These are phyloP conservation scores for Russula brevipes DNA, from an alignment of 768 basidiomycete genomes.

Conservation along the genomic window DNA sequence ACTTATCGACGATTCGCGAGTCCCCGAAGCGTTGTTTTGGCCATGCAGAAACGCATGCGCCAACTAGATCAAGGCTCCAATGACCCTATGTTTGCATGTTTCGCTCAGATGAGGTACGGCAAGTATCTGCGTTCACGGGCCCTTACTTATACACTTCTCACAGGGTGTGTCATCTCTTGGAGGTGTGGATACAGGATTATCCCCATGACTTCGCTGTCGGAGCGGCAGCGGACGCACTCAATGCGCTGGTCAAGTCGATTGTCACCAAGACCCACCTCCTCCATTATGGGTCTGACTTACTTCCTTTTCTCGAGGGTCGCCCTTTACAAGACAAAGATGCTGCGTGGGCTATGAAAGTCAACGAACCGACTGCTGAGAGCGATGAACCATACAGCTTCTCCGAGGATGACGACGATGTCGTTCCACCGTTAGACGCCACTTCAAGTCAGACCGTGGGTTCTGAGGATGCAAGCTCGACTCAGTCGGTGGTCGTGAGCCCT, in stretches of 20 bases:
- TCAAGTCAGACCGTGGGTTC: slow-evolving; percentile 23
- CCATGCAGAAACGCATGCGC: slow-evolving; percentile 84
- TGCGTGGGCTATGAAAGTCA: slow-evolving; percentile 68
- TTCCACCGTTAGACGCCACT: slow-evolving; percentile 28
- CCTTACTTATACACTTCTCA: slow-evolving; percentile 6
- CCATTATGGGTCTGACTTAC: slow-evolving; percentile 79
- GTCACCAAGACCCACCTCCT: slow-evolving; percentile 74
- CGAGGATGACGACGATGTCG: slow-evolving; percentile 47
- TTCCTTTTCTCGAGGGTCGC: slow-evolving; percentile 71
- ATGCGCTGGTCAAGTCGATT: slow-evolving; percentile 73
- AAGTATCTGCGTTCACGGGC: background rate
- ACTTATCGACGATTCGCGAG: slow-evolving; percentile 80
- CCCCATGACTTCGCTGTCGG: slow-evolving; percentile 76
- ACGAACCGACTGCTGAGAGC: slow-evolving; percentile 52
- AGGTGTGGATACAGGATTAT: slow-evolving; percentile 72
- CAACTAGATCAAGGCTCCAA: slow-evolving; percentile 64
- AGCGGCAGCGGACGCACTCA: slow-evolving; percentile 65
- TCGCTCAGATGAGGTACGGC: slow-evolving; percentile 77
- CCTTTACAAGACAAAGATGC: slow-evolving; percentile 64
- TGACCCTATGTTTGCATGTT: slow-evolving; percentile 83
- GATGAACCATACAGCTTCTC: slow-evolving; percentile 54
- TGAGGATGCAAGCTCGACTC: slow-evolving; percentile 11
- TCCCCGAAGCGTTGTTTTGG: slow-evolving; percentile 72
- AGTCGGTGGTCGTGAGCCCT: slow-evolving; percentile 22
- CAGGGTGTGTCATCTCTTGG: slow-evolving; percentile 76